Conservation (phyloP, 306 rosid genomes). For the Arachis hypogaea region DNA sequence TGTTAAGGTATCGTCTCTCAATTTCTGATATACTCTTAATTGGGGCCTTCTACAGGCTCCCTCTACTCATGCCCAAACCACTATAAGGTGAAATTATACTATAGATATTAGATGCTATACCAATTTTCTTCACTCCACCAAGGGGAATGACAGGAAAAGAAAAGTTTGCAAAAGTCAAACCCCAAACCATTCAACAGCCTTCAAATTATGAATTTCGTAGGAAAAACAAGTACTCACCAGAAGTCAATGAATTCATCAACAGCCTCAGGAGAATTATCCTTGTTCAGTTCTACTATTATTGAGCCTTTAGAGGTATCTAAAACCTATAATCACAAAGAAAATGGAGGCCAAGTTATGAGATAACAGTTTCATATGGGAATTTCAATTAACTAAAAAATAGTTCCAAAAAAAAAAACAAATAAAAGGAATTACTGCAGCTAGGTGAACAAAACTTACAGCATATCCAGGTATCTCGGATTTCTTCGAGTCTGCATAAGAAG, state of each 20-base stretch:
- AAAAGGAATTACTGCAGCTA: slow-evolving; percentile 13
- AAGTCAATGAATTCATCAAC: slow-evolving; percentile 97
- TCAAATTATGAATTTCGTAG: slow-evolving; percentile 2
- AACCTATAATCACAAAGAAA: slow-evolving; percentile 48
- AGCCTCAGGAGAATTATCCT: slow-evolving; percentile 93
- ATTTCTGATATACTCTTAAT: too few relatives aligned
- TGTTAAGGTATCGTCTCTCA: neutral
- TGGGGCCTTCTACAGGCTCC: neutral
- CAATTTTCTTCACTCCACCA: slow-evolving; percentile 11
- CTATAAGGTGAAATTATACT: neutral
- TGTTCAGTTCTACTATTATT: slow-evolving; percentile 67
- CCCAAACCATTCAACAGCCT: slow-evolving; percentile 30
- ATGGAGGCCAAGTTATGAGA: slow-evolving; percentile 20
- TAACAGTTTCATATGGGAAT: slow-evolving; percentile 4
- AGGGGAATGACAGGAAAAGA: slow-evolving; percentile 7
- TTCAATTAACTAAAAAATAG: slow-evolving; percentile 19
- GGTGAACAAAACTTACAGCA: slow-evolving; percentile 57
- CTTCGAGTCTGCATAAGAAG: slow-evolving; percentile 48
- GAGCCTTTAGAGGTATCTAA: slow-evolving; percentile 88
- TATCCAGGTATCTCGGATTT: slow-evolving; percentile 72
- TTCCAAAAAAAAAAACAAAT: neutral
- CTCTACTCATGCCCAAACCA: neutral
- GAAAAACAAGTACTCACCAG: slow-evolving; percentile 66
- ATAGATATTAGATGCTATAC: too few relatives aligned
- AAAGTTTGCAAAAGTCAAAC: slow-evolving; percentile 2